Base-by-base conservation (phyloP, 2,329 filamentous ascomycete species). In the Aureobasidium musti region DNA sequence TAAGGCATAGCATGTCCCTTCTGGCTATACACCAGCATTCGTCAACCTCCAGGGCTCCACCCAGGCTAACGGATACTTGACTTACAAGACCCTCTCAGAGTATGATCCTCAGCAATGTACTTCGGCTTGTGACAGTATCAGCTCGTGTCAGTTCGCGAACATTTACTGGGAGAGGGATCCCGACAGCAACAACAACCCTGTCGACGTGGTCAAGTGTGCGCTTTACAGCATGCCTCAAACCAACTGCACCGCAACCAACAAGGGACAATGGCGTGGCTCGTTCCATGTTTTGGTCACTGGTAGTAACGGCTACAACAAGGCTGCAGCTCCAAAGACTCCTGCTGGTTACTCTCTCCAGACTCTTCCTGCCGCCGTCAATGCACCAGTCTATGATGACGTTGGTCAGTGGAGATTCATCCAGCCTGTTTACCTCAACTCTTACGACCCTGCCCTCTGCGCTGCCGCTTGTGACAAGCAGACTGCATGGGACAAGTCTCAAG, bases 281-380 rank as follows among this genome's bases (percentile, higher is more conserved):
- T 75, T 81, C 76, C 70, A 75, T 11, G 76, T 81, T 43, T 74
- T 78, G 39, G 78, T 81, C 52, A 74, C 79, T 26, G 80, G 76
- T n/a, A 79, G 77, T 45, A 80, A 82, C 65, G 80, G 78, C 7
- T 73, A 71, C 70, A 70, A 69, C 66, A 71, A 71, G 53, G 64
- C 67, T 35, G 67, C 69, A 43, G 56, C 68, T 26, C 71, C 70
- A 2, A 64, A 68, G 19, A 35, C 69, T 23, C 66, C 67, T 30
- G 50, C 54, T 50, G 65, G 67, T 37, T 73, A 69, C 70, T 69
- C 65, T 35, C 77, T 77, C 1, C 65, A 68, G 4, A 68, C 70
- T 57, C 72, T 77, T 23, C 69, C 70, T 21, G 76, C 74, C 39
- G 74, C 76, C 47, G 76, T 78, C 70, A 74, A 76, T 35, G 74